These are phyloP conservation scores for Didymella pomorum DNA, from an alignment of 2,329 filamentous ascomycete genomes.

Conservation along the genomic window DNA sequence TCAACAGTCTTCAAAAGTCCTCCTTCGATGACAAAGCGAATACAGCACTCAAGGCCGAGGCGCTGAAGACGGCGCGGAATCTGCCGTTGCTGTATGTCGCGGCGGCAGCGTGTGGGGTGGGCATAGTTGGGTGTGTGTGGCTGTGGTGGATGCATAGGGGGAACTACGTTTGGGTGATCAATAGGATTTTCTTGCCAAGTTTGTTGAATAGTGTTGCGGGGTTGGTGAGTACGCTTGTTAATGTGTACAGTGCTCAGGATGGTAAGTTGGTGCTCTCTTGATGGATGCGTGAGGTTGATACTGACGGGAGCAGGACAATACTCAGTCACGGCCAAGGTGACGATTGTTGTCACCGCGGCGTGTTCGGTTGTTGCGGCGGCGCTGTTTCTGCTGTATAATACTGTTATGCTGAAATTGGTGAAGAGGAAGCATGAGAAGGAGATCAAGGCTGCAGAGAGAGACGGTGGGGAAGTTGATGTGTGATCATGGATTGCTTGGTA, in stretches of 20 bases:
- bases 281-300: too few relatives aligned
- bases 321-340: constrained; percentile 53
- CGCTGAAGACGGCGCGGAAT: constrained; percentile 46
- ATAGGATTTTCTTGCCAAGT: constrained; percentile 58
- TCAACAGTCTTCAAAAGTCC: constrained; percentile 55
- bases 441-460: constrained; percentile 28
- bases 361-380: constrained; percentile 45
- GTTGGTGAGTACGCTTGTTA: constrained; percentile 59
- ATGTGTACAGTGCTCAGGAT: constrained; percentile 59
- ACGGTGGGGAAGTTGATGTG: background rate
- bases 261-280: constrained; percentile 42
- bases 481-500: background rate
- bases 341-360: constrained; percentile 49
- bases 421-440: constrained; percentile 45
- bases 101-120: constrained; percentile 54
- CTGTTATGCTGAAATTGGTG: constrained; percentile 44
- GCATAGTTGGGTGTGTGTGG: constrained; percentile 53
- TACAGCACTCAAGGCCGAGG: constrained; percentile 31
- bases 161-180: constrained; percentile 65
- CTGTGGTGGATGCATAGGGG: constrained; percentile 56
- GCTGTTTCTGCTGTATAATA: constrained; percentile 51
- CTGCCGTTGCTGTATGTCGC: constrained; percentile 57
- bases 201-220: constrained; percentile 60
- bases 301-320: constrained; percentile 28
- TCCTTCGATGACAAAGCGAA: constrained; percentile 36